phyloP scores from a whole-genome alignment of 148 eudicot genomes.

The Fagopyrum homotropicum region DNA sequence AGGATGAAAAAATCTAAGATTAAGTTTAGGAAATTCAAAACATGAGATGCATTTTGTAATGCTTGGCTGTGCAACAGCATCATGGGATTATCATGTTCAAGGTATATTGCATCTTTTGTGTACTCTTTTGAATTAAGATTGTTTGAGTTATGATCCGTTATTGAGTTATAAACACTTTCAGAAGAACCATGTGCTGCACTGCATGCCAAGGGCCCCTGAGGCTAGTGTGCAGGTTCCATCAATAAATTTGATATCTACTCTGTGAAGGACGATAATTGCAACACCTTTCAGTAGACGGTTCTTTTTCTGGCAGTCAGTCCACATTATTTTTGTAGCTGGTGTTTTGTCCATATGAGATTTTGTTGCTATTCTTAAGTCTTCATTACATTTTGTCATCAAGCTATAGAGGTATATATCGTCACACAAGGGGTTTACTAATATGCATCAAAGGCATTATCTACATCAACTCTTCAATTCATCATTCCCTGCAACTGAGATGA shows the following conservation, averaged over 20 bases:
- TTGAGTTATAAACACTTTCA: neutral
- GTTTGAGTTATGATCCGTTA: neutral
- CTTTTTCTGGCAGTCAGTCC: constrained; percentile 1
- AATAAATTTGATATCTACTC: neutral
- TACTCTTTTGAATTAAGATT: neutral
- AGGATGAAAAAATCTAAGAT: neutral
- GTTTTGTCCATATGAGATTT: neutral
- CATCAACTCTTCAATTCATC: neutral
- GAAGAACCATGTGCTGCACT: neutral
- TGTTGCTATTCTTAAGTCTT: neutral
- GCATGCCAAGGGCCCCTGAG: constrained; percentile 3
- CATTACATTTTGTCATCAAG: constrained; percentile 7
- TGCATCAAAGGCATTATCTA: neutral
- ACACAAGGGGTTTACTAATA: neutral
- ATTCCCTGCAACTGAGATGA: neutral
- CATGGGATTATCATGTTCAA: neutral
- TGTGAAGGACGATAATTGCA: neutral
- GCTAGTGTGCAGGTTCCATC: neutral
- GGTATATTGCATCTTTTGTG: neutral
- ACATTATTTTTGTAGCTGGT: neutral
- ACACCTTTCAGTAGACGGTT: neutral
- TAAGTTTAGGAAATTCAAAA: neutral
- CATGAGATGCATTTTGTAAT: neutral
- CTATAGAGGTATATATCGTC: neutral
- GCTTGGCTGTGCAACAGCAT: neutral